Percentiles rank a stretch among this genome's conserved stretches.
phyloP scores from a whole-genome alignment of 2,329 filamentous ascomycete species.

The Westerdykella sp. region DNA sequence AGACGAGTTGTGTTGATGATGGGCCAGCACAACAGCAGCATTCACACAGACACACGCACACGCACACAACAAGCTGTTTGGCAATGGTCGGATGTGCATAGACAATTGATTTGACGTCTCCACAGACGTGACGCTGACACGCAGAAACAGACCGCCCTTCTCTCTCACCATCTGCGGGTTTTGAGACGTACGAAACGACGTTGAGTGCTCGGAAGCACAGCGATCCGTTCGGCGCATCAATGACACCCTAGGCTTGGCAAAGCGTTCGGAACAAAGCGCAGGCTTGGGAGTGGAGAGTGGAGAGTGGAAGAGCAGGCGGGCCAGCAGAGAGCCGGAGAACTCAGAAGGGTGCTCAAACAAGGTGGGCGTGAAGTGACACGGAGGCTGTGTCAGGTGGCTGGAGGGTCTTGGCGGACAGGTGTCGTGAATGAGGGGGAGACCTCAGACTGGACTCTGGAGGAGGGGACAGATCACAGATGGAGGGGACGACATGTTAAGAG shows the following conservation, averaged over 20 bases:
- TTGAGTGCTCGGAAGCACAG: slow-evolving; percentile 18
- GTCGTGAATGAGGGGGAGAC: no score
- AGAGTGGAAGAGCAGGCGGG: slow-evolving; percentile 13
- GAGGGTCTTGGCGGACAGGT: slow-evolving; percentile 5
- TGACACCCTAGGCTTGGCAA: slow-evolving; percentile 17
- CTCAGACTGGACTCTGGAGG: no score
- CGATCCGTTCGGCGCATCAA: slow-evolving; percentile 32
- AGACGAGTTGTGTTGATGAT: background rate
- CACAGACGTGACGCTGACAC: background rate
- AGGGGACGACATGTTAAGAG: background rate
- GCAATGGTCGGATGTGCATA: background rate
- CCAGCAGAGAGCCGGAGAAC: slow-evolving; percentile 18
- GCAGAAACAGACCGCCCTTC: background rate
- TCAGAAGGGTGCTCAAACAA: slow-evolving; percentile 19
- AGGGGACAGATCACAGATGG: background rate
- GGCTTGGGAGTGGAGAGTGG: slow-evolving; percentile 4
- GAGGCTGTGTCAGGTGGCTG: slow-evolving; percentile 24
- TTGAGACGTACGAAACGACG: slow-evolving; percentile 34
- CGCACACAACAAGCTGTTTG: no score
- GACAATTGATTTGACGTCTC: background rate
- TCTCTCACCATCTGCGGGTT: slow-evolving; percentile 5
- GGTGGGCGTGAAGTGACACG: slow-evolving; percentile 26
- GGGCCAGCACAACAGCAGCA: background rate
- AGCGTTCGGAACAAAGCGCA: background rate
- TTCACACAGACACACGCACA: no score